Evolutionary conservation across 768 basidiomycete genomes (phyloP).

Genomic region (Suillus cothurnatus): DNA sequence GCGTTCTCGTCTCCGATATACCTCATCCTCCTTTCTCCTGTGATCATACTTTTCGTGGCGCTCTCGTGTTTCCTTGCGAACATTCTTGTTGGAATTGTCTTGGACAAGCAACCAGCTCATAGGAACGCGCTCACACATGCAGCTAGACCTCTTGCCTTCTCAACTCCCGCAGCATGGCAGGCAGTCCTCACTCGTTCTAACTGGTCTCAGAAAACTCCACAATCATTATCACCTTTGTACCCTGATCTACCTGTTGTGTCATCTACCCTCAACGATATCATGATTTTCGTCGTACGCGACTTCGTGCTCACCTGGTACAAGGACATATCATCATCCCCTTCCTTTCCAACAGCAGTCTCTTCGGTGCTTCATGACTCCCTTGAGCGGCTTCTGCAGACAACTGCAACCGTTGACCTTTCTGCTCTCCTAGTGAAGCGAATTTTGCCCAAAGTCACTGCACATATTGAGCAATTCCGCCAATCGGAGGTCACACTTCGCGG

Average conservation of each 20-base stretch:
- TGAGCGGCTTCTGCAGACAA: constrained; percentile 56
- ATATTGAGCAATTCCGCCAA: constrained; percentile 88
- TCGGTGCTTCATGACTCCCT: constrained; percentile 68
- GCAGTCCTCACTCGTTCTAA: constrained; percentile 86
- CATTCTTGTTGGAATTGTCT: constrained; percentile 56
- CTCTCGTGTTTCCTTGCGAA: constrained; percentile 54
- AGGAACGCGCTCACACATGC: constrained; percentile 50
- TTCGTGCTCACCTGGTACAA: constrained; percentile 92
- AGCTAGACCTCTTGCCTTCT: constrained; percentile 80
- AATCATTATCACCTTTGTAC: constrained; percentile 65
- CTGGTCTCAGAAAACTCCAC: constrained; percentile 79
- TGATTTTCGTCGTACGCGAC: constrained; percentile 80
- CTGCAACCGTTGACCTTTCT: constrained; percentile 66
- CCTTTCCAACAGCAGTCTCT: constrained; percentile 88
- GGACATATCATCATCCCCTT: constrained; percentile 80
- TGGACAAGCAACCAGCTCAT: constrained; percentile 47
- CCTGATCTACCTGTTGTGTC: constrained; percentile 68
- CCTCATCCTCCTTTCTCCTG: constrained; percentile 64
- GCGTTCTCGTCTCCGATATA: constrained; percentile 67
- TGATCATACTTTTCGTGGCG: constrained; percentile 50
- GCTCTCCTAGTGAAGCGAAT: constrained; percentile 80
- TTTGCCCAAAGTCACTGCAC: constrained; percentile 85
- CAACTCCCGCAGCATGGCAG: constrained; percentile 94
- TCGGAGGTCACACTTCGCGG: constrained; percentile 87
- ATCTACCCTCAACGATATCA: constrained; percentile 73